phyloP scores from a whole-genome alignment of 106 monocot species.

The Ottelia alismoides region DNA sequence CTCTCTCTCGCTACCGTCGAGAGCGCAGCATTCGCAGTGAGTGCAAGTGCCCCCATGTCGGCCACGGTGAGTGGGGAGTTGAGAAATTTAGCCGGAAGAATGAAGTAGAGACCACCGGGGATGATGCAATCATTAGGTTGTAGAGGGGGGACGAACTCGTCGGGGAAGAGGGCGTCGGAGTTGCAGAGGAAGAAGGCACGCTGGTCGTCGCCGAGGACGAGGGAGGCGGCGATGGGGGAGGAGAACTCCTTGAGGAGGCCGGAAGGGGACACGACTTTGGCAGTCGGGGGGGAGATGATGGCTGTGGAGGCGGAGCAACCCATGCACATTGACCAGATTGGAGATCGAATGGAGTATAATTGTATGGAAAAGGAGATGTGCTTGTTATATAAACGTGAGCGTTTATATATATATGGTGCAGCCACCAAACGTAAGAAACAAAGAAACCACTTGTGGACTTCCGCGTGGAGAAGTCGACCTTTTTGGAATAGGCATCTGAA shows the following conservation, averaged over 20 bases:
- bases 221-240: neutral
- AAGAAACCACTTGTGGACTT: too few relatives aligned
- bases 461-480: too few relatives aligned
- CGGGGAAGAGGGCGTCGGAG: conserved; percentile 7
- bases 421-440: too few relatives aligned
- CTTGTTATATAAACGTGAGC: too few relatives aligned
- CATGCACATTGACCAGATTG: too few relatives aligned
- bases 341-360: too few relatives aligned
- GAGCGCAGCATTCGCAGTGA: conserved; percentile 2
- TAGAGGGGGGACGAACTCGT: conserved; percentile 1
- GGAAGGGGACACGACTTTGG: conserved; percentile 11
- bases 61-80: neutral
- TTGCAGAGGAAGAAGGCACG: conserved; percentile 4
- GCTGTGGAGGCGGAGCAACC: too few relatives aligned
- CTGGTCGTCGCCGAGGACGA: neutral
- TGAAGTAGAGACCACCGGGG: conserved; percentile 5
- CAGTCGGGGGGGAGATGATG: conserved; percentile 2
- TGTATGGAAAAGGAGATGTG: too few relatives aligned
- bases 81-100: conserved; percentile 1
- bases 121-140: neutral
- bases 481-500: too few relatives aligned
- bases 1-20: neutral
- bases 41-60: conserved; percentile 3
- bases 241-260: conserved; percentile 8
- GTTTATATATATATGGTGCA: too few relatives aligned